phyloP scores from a whole-genome alignment of 2,329 filamentous ascomycete genomes.

The Pseudogymnoascus sp. region DNA sequence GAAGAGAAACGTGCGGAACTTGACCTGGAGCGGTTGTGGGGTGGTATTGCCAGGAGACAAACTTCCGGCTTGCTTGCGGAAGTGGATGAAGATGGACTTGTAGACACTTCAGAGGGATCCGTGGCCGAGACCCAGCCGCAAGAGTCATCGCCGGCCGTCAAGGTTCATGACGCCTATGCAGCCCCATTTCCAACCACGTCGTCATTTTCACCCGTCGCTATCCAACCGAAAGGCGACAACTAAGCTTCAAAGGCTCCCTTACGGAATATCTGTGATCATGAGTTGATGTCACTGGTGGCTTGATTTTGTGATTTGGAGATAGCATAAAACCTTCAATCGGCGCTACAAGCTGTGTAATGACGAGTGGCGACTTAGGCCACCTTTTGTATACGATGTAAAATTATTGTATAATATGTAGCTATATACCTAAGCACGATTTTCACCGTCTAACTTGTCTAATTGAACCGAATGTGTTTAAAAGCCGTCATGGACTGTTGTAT shows the following conservation, averaged over 20 bases:
- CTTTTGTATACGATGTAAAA: background rate
- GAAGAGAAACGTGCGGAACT: conserved; percentile 61
- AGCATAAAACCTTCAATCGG: background rate
- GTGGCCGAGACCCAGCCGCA: background rate
- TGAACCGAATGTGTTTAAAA: background rate
- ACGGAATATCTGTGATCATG: background rate
- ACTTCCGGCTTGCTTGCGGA: background rate
- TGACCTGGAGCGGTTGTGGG: conserved; percentile 57
- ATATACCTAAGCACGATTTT: background rate
- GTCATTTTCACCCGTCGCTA: background rate
- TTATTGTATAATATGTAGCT: conserved; percentile 7
- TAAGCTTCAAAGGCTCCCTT: background rate
- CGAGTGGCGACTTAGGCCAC: background rate
- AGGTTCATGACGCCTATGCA: background rate
- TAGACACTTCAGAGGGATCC: background rate
- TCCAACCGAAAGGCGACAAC: background rate
- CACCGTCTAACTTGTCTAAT: background rate
- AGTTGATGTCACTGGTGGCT: background rate
- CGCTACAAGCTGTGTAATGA: background rate
- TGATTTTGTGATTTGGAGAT: background rate
- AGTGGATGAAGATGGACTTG: background rate
- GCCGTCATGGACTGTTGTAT: background rate
- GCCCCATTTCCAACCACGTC: background rate
- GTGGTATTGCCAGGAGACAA: conserved; percentile 18
- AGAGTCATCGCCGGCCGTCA: background rate